phyloP scores from a whole-genome alignment of 2,329 filamentous ascomycete genomes.

The Colletotrichum chlorophyti region DNA sequence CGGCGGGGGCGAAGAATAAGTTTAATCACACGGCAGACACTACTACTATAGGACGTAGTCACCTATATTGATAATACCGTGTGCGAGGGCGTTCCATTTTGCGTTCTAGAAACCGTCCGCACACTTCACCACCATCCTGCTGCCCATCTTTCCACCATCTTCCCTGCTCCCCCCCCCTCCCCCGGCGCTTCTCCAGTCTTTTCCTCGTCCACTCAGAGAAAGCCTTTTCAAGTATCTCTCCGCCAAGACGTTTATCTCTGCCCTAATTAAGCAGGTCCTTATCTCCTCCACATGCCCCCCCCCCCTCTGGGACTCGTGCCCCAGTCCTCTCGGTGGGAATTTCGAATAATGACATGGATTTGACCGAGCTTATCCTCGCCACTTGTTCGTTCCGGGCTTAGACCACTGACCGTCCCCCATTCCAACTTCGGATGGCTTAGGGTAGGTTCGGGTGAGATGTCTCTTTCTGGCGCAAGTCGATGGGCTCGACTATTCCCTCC shows the following conservation, averaged over 20 bases:
- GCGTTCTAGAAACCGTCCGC: constrained; percentile 24
- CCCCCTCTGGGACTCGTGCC: background rate
- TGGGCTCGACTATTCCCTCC: background rate
- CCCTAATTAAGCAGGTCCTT: constrained; percentile 27
- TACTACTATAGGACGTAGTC: too few relatives aligned
- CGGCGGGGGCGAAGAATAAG: background rate
- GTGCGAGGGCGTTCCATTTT: constrained; percentile 5
- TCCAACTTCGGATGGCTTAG: constrained; percentile 7
- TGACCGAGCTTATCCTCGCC: constrained; percentile 25
- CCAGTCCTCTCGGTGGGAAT: background rate
- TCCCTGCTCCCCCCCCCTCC: constrained; percentile 5
- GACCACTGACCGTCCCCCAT: constrained; percentile 15
- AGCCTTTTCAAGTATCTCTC: constrained; percentile 7
- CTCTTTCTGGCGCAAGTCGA: constrained; percentile 1
- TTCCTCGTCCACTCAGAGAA: constrained; percentile 14
- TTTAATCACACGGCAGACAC: constrained; percentile 7
- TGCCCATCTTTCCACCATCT: constrained; percentile 20
- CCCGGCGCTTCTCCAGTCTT: background rate
- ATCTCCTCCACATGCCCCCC: constrained; percentile 25
- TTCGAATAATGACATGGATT: constrained; percentile 9
- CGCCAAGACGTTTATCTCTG: constrained; percentile 29
- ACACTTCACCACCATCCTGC: background rate
- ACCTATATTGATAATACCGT: constrained; percentile 14
- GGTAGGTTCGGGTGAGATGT: background rate
- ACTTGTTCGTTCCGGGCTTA: constrained; percentile 13